A percentile compares a stretch with the other conserved stretches of the same genome.
These are phyloP conservation scores for Entelexis paramagnoliae DNA, from an alignment of 1,139 yeast species.

Conservation along the genomic window DNA sequence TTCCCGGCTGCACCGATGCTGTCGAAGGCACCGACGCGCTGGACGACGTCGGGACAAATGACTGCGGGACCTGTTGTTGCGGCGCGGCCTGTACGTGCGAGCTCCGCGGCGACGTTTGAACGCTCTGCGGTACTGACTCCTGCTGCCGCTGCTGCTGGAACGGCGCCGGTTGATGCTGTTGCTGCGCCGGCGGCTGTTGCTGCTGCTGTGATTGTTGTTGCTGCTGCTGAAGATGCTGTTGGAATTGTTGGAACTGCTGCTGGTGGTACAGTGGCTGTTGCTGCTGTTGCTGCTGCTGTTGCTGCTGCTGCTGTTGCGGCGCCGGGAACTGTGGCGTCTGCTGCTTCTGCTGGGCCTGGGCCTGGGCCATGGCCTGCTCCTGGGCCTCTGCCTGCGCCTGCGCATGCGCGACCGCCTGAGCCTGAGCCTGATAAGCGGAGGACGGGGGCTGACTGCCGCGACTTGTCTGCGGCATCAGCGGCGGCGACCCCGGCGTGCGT, in stretches of 20 bases:
- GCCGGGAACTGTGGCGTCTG: background rate
- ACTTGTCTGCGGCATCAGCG: background rate
- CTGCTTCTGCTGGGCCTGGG: background rate
- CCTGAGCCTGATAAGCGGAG: background rate
- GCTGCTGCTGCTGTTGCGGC: background rate
- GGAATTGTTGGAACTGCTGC: background rate
- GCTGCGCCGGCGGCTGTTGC: no score
- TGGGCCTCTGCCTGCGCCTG: constrained; percentile 18
- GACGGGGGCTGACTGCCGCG: background rate
- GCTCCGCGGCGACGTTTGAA: background rate
- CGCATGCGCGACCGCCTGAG: constrained; percentile 12
- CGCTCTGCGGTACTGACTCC: background rate
- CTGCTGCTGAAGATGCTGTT: background rate
- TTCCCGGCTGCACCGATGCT: background rate
- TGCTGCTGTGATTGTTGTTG: background rate
- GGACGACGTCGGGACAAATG: background rate
- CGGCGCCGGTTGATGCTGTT: background rate
- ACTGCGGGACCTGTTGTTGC: background rate
- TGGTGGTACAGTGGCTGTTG: background rate
- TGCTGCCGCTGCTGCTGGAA: background rate
- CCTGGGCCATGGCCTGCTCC: background rate
- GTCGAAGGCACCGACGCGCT: background rate
- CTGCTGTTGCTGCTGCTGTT: background rate
- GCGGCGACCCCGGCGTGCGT: background rate
- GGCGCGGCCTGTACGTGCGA: background rate